phyloP scores from a whole-genome alignment of 306 rosid species.

The Rosa rugosa region DNA sequence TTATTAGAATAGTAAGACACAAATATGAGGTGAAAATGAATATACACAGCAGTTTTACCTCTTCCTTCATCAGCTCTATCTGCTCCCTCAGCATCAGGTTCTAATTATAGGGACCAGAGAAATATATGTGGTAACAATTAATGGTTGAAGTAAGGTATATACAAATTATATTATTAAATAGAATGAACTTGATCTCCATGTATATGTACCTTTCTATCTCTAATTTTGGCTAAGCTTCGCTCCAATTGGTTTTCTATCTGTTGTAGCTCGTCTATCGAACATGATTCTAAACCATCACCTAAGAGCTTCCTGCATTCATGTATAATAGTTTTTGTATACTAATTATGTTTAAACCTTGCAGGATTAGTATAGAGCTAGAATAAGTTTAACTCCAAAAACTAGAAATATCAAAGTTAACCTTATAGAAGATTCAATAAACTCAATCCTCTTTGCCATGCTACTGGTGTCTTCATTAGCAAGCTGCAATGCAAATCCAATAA shows the following conservation, averaged over 20 bases:
- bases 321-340: neutral
- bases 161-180: neutral
- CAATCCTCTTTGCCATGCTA: conserved; percentile 54
- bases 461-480: conserved; percentile 36
- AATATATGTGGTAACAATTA: neutral
- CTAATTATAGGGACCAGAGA: conserved; percentile 30
- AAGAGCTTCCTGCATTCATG: conserved; percentile 58
- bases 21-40: neutral
- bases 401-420: conserved; percentile 36
- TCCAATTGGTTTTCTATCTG: conserved; percentile 69
- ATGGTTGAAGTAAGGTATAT: neutral
- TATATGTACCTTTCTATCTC: conserved; percentile 68
- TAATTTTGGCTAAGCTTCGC: conserved; percentile 65
- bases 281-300: conserved; percentile 67
- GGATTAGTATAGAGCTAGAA: neutral
- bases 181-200: neutral
- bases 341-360: neutral
- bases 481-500: conserved; percentile 36
- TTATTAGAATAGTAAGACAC: neutral
- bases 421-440: conserved; percentile 57
- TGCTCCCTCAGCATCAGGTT: conserved; percentile 54
- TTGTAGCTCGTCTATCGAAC: conserved; percentile 58
- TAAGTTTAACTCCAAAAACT: neutral
- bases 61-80: conserved; percentile 59
- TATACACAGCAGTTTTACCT: conserved; percentile 45